A percentile compares a stretch with the other conserved stretches of the same genome.
phyloP scores from a whole-genome alignment of 176 grass and related monocot species.

The Lolium perenne region DNA sequence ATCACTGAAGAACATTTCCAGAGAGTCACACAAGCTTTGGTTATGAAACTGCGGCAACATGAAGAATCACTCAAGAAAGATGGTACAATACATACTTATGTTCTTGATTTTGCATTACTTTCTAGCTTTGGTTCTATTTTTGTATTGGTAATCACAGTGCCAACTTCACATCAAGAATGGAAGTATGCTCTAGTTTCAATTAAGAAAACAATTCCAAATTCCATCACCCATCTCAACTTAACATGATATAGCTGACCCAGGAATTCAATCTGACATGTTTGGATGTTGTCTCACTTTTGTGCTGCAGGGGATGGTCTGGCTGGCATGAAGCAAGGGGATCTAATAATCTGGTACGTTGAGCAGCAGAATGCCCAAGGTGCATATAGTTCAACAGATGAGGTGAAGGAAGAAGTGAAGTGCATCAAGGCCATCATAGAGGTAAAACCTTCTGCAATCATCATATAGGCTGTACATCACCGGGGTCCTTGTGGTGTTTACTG shows the following conservation, averaged over 20 bases:
- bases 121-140: background rate
- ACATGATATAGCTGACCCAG: background rate
- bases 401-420: conserved; percentile 91
- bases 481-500: background rate
- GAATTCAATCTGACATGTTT: conserved; percentile 8
- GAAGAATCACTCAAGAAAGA: conserved; percentile 79
- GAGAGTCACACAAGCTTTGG: conserved; percentile 88
- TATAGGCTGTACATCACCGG: background rate
- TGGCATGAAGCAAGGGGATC: conserved; percentile 98
- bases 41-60: conserved; percentile 81
- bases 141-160: background rate
- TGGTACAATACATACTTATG: conserved; percentile 50
- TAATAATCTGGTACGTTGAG: conserved; percentile 95
- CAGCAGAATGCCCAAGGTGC: conserved; percentile 86
- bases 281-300: background rate
- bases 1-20: conserved; percentile 98
- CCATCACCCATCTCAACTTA: background rate
- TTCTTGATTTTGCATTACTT: conserved; percentile 40
- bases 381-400: conserved; percentile 83
- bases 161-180: background rate
- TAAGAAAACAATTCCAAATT: background rate
- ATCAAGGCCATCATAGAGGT: conserved; percentile 97
- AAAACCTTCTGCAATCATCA: conserved; percentile 14
- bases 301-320: conserved; percentile 73
- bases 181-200: background rate